phyloP scores from a whole-genome alignment of 2,329 filamentous ascomycete species.

The Aspergillus quadrilineatus region DNA sequence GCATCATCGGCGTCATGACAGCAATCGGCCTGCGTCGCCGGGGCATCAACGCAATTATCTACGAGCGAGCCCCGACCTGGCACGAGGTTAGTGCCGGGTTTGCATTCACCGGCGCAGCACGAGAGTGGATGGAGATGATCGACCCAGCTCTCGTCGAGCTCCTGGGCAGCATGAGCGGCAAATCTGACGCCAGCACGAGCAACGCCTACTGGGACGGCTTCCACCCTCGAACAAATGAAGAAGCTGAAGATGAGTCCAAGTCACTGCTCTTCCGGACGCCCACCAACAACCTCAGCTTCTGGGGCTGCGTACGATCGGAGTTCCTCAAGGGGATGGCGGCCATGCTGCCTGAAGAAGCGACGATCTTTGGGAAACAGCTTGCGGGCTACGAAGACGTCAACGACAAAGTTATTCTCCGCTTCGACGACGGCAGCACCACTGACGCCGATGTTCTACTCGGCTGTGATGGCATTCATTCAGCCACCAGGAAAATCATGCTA shows the following conservation, averaged over 20 bases:
- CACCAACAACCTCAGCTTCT: neutral
- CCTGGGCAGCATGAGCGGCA: conserved; percentile 1
- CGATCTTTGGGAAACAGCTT: conserved; percentile 37
- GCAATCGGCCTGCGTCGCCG: conserved; percentile 4
- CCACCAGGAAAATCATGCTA: conserved; percentile 53
- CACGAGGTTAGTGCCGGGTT: conserved; percentile 8
- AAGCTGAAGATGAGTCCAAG: neutral
- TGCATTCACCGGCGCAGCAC: neutral
- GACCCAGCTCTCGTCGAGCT: conserved; percentile 3
- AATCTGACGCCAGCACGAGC: neutral
- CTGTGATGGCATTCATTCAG: conserved; percentile 64
- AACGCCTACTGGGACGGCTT: neutral
- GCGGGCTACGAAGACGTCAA: conserved; percentile 29
- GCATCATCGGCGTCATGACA: conserved; percentile 11
- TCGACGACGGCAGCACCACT: conserved; percentile 47
- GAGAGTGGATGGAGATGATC: neutral
- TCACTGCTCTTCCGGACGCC: neutral
- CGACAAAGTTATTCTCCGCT: conserved; percentile 32
- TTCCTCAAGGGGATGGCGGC: neutral
- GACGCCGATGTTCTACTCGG: conserved; percentile 50
- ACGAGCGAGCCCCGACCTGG: neutral
- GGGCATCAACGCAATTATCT: conserved; percentile 2
- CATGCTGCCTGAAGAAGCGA: conserved; percentile 21
- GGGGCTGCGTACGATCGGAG: neutral
- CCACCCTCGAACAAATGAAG: neutral